Evolutionary conservation across 139 green algal genomes (phyloP).

Genomic region (Coelastrella sp.): DNA sequence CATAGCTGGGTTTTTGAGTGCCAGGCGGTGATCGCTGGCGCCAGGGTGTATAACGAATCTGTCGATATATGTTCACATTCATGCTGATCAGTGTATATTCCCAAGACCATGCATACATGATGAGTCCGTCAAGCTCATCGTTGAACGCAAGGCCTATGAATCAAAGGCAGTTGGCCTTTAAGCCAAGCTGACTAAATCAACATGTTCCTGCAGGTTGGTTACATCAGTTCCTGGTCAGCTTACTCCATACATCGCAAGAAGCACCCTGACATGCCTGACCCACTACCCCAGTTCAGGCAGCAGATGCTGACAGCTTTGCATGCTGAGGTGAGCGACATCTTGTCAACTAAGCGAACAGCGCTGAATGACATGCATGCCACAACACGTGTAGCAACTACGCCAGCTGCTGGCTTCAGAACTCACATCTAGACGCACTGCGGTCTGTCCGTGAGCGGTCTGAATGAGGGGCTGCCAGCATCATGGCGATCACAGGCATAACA

Average conservation of each 20-base stretch:
- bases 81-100: background rate
- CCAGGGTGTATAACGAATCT: background rate
- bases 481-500: no score
- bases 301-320: slow-evolving; percentile 15
- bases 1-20: background rate
- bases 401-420: no score
- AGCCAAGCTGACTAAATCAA: background rate
- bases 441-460: no score
- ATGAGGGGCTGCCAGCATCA: no score
- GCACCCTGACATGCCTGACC: slow-evolving; percentile 34
- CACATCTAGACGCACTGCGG: no score
- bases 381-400: background rate
- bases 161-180: background rate
- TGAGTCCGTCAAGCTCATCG: background rate
- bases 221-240: slow-evolving; percentile 35
- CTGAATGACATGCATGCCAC: background rate
- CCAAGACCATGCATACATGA: no score
- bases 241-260: slow-evolving; percentile 30
- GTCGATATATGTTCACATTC: background rate
- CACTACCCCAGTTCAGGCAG: slow-evolving; percentile 1
- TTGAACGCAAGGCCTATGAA: background rate
- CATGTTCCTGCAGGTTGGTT: slow-evolving; percentile 30
- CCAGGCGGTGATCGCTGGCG: background rate
- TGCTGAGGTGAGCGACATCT: background rate
- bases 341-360: background rate